Conservation (phyloP, 176 grass and related monocot genomes). For the Panicum miliaceum region DNA sequence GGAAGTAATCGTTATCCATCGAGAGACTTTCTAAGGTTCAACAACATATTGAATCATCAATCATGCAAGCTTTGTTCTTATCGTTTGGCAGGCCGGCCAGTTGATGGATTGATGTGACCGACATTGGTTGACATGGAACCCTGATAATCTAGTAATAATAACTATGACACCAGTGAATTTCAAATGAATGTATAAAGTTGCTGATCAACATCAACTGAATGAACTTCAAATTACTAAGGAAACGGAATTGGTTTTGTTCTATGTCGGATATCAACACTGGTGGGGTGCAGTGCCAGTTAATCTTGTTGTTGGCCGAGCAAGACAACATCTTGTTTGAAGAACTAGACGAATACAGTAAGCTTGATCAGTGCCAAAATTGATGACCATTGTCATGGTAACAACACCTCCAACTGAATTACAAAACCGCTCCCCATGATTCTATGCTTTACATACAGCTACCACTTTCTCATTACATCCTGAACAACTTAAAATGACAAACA, state of each 20-base stretch:
- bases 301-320: no score
- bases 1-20: neutral
- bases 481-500: neutral
- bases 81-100: neutral
- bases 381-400: neutral
- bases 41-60: neutral
- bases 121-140: neutral
- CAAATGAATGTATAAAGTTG: neutral
- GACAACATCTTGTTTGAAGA: no score
- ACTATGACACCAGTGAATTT: neutral
- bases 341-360: no score
- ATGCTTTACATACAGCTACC: neutral
- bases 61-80: neutral
- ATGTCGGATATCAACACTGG: no score
- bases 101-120: neutral
- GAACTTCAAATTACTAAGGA: neutral
- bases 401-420: neutral
- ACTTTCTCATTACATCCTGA: neutral
- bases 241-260: neutral
- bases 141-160: neutral
- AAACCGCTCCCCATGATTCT: neutral
- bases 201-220: neutral
- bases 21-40: neutral
- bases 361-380: neutral
- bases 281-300: no score